Percentiles rank a stretch among this genome's conserved stretches.
Conservation (phyloP, 2,329 filamentous ascomycete genomes). For the Xylaria sp. region DNA sequence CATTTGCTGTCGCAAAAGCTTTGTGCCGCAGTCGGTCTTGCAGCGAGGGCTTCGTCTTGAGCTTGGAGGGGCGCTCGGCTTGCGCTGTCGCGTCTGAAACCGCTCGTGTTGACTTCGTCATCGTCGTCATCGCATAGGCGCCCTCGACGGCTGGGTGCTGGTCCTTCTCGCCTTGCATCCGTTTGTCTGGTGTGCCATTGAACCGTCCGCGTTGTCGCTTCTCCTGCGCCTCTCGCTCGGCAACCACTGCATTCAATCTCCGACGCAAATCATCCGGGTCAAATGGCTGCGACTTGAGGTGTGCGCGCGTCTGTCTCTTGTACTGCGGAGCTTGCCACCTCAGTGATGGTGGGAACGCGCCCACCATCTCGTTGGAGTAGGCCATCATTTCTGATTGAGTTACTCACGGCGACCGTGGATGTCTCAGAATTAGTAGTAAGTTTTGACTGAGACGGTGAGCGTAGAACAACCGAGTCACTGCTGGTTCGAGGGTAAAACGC, state of each 20-base stretch:
- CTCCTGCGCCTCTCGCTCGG: conserved; percentile 42
- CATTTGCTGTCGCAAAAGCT: conserved; percentile 3
- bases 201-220: conserved; percentile 32
- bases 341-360: conserved; percentile 3
- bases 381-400: conserved; percentile 12
- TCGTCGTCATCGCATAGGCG: neutral
- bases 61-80: conserved; percentile 1
- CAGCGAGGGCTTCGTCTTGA: conserved; percentile 15
- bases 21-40: conserved; percentile 23
- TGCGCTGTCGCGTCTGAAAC: conserved; percentile 5
- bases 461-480: conserved; percentile 1
- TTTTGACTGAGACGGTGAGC: neutral
- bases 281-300: conserved; percentile 36
- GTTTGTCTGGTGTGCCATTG: conserved; percentile 22
- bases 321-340: conserved; percentile 8
- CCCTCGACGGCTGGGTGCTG: conserved; percentile 12
- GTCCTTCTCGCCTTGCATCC: conserved; percentile 13
- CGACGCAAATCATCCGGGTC: conserved; percentile 52
- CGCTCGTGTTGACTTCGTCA: conserved; percentile 1
- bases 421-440: neutral
- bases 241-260: conserved; percentile 46
- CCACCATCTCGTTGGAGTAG: conserved; percentile 10
- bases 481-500: conserved; percentile 8
- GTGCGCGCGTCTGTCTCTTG: conserved; percentile 9
- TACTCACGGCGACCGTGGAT: neutral